phyloP scores from a whole-genome alignment of 2,329 filamentous ascomycete species.

The Aureobasidium zeae region DNA sequence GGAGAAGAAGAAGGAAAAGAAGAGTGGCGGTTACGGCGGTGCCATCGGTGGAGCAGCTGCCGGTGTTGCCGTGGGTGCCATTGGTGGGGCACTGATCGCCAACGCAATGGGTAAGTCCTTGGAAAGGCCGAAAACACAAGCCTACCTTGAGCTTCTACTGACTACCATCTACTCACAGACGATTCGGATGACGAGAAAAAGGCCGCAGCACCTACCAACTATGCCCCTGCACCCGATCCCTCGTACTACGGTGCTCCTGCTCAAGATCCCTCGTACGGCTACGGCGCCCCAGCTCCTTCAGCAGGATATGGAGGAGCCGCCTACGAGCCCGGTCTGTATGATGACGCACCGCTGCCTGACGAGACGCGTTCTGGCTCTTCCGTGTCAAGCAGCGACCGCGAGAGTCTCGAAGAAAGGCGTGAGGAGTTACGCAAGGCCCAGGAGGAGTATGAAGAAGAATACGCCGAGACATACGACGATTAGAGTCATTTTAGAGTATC shows the following conservation, averaged over 20 bases:
- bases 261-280: conserved; percentile 4
- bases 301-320: conserved; percentile 13
- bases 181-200: conserved; percentile 28
- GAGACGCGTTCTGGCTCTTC: conserved; percentile 11
- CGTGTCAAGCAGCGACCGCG: conserved; percentile 38
- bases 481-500: no score
- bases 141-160: background rate
- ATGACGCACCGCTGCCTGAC: conserved; percentile 13
- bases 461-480: conserved; percentile 36
- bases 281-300: conserved; percentile 20
- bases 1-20: conserved; percentile 33
- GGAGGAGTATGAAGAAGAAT: conserved; percentile 43
- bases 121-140: background rate
- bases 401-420: conserved; percentile 39
- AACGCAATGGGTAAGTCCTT: conserved; percentile 49
- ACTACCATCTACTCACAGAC: conserved; percentile 24
- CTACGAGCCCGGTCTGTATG: conserved; percentile 15
- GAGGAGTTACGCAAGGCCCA: conserved; percentile 38
- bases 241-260: conserved; percentile 6
- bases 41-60: conserved; percentile 46
- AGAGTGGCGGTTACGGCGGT: conserved; percentile 35
- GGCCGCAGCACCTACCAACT: conserved; percentile 3
- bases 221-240: conserved; percentile 8
- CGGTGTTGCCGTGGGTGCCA: conserved; percentile 47
- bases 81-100: conserved; percentile 50